Conservation (phyloP, 495 filamentous ascomycete species). For the Terfezia boudieri region DNA sequence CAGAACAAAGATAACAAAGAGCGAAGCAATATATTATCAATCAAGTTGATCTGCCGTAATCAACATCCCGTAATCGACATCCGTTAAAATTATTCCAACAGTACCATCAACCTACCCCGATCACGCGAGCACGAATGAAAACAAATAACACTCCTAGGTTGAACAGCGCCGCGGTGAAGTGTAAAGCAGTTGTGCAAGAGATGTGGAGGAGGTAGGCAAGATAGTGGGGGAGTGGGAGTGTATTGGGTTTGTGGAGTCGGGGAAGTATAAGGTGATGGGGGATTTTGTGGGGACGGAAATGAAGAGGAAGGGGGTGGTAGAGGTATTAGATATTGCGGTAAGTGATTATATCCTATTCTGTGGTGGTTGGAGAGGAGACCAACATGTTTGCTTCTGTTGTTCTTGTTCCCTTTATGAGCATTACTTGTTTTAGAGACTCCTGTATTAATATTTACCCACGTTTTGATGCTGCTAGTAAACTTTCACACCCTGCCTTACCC, state of each 20-base stretch:
- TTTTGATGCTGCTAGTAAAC: too few species aligned
- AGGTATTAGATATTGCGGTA: constrained; percentile 82
- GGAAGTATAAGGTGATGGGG: constrained; percentile 72
- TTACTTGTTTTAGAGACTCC: too few species aligned
- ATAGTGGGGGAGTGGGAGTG: constrained; percentile 71
- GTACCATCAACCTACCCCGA: constrained; percentile 77
- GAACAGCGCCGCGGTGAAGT: constrained; percentile 30
- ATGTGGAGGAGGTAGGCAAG: constrained; percentile 67
- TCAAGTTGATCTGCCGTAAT: too few species aligned
- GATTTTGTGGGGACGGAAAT: constrained; percentile 80
- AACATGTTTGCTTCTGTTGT: too few species aligned
- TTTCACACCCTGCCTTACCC: too few species aligned
- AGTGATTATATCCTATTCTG: not conserved
- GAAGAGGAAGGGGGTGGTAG: constrained; percentile 70
- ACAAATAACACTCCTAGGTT: constrained; percentile 70
- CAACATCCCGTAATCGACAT: too few species aligned
- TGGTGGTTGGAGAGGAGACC: not conserved
- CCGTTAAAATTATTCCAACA: too few species aligned
- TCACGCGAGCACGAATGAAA: constrained; percentile 73
- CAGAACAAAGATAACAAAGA: too few species aligned
- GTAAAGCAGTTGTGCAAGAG: constrained; percentile 66
- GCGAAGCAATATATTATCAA: too few species aligned
- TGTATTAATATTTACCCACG: too few species aligned
- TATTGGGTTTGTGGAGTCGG: constrained; percentile 80
- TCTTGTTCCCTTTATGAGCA: too few species aligned